Percentiles rank a stretch among this genome's conserved stretches.
Conservation (phyloP, 768 basidiomycete genomes). For the Macrolepiota fuliginosa region DNA sequence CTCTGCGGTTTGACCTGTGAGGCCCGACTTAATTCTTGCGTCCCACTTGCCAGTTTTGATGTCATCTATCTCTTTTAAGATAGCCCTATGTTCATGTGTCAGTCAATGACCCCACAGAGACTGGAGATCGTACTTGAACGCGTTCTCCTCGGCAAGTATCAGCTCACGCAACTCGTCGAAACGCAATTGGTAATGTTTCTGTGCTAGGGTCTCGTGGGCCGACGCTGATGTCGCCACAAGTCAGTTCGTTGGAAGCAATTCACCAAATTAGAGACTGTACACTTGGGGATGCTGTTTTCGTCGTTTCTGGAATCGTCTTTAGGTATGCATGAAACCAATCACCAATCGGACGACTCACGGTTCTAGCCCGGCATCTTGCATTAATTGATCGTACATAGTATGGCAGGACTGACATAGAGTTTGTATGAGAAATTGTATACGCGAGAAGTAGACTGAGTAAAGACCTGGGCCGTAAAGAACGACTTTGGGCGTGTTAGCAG, state of each 20-base stretch:
- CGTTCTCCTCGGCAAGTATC: slow-evolving; percentile 69
- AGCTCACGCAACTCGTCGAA: slow-evolving; percentile 69
- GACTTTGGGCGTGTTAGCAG: slow-evolving; percentile 58
- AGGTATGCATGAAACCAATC: not conserved
- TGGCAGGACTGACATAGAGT: slow-evolving; percentile 56
- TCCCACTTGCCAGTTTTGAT: slow-evolving; percentile 72
- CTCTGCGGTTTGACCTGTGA: slow-evolving; percentile 20
- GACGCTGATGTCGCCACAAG: slow-evolving; percentile 44
- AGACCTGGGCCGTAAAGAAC: slow-evolving; percentile 69
- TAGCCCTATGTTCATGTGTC: slow-evolving; percentile 36
- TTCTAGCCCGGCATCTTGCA: slow-evolving; percentile 67
- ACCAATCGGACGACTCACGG: slow-evolving; percentile 39
- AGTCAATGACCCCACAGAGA: not conserved
- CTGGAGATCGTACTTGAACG: slow-evolving; percentile 63
- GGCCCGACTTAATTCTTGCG: slow-evolving; percentile 37
- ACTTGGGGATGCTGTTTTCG: slow-evolving; percentile 48
- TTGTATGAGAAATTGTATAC: slow-evolving; percentile 9
- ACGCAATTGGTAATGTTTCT: slow-evolving; percentile 69
- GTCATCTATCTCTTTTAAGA: slow-evolving; percentile 74
- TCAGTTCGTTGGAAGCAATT: not conserved
- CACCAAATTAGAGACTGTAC: slow-evolving; percentile 30
- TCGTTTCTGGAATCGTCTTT: slow-evolving; percentile 38
- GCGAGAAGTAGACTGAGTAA: slow-evolving; percentile 19
- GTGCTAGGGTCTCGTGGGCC: slow-evolving; percentile 66
- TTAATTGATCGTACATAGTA: slow-evolving; percentile 60